Evolutionary conservation across 192 early-diverging fungal genomes (phyloP).

Genomic region (Coemansia pectinata): DNA sequence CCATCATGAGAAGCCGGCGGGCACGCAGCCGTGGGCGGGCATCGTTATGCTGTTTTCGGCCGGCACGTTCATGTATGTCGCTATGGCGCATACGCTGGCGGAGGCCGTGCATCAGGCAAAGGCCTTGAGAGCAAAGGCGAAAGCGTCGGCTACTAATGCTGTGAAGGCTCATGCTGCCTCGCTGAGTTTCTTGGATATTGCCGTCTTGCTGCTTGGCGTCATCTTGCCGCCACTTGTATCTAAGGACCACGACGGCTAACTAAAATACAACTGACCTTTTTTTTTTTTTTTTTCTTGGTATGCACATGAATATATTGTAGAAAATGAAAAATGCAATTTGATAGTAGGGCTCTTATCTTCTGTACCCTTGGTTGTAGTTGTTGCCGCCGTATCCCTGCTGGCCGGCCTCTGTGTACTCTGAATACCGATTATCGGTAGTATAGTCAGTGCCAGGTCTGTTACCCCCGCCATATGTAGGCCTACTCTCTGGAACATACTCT

Average conservation of each 20-base stretch:
- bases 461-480: not conserved
- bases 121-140: constrained; percentile 18
- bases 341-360: not conserved
- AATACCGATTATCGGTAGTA: not conserved
- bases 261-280: not conserved
- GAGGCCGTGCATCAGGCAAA: constrained; percentile 60
- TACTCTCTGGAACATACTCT: not conserved
- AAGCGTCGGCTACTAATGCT: constrained; percentile 12
- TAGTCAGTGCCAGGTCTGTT: not conserved
- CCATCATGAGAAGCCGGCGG: constrained; percentile 30
- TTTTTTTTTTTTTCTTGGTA: not conserved
- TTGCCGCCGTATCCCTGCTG: not conserved
- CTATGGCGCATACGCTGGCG: constrained; percentile 78
- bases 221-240: constrained; percentile 55
- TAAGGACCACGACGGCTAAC: constrained; percentile 42
- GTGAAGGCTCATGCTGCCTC: constrained; percentile 5
- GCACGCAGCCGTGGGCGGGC: constrained; percentile 77
- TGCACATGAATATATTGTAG: not conserved
- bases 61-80: constrained; percentile 89
- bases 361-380: not conserved
- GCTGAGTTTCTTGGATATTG: constrained; percentile 48
- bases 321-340: not conserved
- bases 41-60: constrained; percentile 83
- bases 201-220: constrained; percentile 56
- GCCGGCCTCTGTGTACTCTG: constrained; percentile 4